Percentiles rank a stretch among this genome's conserved stretches.
Conservation (phyloP, 2,329 filamentous ascomycete species). For the Zymoseptoria pseudotritici region DNA sequence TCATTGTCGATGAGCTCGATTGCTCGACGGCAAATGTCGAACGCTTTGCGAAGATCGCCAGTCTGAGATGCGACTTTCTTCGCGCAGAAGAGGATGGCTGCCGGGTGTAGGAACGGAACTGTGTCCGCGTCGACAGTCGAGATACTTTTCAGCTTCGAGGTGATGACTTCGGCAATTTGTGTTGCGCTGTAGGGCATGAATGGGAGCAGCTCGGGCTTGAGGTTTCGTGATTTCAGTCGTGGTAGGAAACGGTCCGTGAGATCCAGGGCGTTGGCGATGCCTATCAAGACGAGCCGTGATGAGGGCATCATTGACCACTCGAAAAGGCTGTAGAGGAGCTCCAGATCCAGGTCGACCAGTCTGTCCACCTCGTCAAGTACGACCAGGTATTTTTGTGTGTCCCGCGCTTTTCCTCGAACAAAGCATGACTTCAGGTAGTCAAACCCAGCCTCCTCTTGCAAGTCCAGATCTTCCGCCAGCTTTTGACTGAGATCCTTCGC, state of each 20-base stretch:
- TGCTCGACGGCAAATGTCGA: conserved; percentile 84
- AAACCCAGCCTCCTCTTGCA: conserved; percentile 57
- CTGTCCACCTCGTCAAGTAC: conserved; percentile 94
- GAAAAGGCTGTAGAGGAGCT: conserved; percentile 87
- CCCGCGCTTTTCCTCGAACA: conserved; percentile 48
- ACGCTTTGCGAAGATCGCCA: conserved; percentile 88
- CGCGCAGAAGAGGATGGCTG: conserved; percentile 86
- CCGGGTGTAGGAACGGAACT: conserved; percentile 85
- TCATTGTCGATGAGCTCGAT: conserved; percentile 85
- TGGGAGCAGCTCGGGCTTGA: conserved; percentile 81
- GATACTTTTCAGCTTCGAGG: conserved; percentile 69
- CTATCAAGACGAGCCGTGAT: conserved; percentile 75
- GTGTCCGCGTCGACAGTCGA: conserved; percentile 31
- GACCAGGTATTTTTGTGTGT: conserved; percentile 61
- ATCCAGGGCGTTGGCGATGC: conserved; percentile 93
- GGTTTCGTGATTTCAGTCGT: conserved; percentile 81
- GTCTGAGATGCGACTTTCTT: conserved; percentile 93
- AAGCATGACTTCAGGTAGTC: conserved; percentile 65
- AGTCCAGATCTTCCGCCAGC: conserved; percentile 61
- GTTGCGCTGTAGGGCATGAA: conserved; percentile 86
- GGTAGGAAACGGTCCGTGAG: conserved; percentile 92
- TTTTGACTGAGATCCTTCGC: conserved; percentile 78
- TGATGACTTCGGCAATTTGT: conserved; percentile 85
- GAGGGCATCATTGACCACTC: conserved; percentile 84
- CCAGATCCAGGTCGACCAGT: conserved; percentile 78